Percentiles rank a stretch among this genome's conserved stretches.
Conservation (phyloP, 306 rosid species). For the Cajanus cajan region DNA sequence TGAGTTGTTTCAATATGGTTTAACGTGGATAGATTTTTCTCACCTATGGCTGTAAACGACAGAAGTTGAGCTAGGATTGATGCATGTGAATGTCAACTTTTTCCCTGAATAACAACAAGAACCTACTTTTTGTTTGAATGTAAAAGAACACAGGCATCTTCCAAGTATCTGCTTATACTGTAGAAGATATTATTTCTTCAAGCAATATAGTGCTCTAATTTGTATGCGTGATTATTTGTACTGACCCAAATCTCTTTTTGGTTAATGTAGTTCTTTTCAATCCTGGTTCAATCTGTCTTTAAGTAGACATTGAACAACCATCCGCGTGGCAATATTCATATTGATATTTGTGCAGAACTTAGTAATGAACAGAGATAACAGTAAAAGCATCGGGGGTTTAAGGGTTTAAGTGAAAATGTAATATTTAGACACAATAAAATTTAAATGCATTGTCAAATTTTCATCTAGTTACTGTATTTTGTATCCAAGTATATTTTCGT, state of each 20-base stretch:
- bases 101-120: conserved; percentile 33
- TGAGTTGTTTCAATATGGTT: conserved; percentile 23
- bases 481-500: background rate
- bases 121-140: conserved; percentile 47
- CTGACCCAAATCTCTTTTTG: background rate
- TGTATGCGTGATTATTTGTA: background rate
- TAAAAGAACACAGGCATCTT: background rate
- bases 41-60: conserved; percentile 27
- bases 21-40: conserved; percentile 16
- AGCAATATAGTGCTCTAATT: background rate
- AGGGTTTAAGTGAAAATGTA: background rate
- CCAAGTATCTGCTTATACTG: background rate
- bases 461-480: background rate
- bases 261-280: background rate
- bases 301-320: background rate
- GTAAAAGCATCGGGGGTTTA: background rate
- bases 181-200: background rate
- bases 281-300: background rate
- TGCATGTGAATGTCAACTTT: conserved; percentile 45
- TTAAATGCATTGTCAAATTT: background rate
- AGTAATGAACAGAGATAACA: background rate
- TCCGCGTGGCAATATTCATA: background rate
- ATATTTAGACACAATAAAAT: background rate
- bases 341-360: background rate
- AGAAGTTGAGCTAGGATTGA: conserved; percentile 33